Evolutionary conservation across 2,329 filamentous ascomycete genomes (phyloP).

Genomic region (Didymella lethalis): DNA sequence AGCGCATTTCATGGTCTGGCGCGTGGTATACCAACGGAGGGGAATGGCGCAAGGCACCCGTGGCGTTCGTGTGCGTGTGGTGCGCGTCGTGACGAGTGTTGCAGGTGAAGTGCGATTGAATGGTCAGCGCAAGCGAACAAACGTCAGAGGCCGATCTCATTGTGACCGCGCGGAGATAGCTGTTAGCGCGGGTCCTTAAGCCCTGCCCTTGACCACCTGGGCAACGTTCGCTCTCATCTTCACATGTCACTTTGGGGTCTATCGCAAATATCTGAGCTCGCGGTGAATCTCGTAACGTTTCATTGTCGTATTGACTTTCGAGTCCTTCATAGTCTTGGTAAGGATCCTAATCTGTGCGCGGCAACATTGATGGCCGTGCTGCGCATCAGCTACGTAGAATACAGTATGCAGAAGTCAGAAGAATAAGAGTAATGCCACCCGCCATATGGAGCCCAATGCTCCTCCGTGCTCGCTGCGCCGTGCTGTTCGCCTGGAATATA

Average conservation of each 20-base stretch:
- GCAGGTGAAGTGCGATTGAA: constrained; percentile 23
- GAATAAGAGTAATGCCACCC: constrained; percentile 19
- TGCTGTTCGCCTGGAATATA: constrained; percentile 1
- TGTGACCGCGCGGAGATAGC: constrained; percentile 19
- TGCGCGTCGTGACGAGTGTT: constrained; percentile 4
- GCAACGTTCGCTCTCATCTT: background rate
- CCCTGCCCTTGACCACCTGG: no score
- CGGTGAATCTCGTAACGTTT: constrained; percentile 1
- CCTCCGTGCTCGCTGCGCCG: constrained; percentile 7
- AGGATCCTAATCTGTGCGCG: constrained; percentile 2
- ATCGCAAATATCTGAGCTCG: background rate
- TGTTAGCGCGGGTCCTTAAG: no score
- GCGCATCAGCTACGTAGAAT: constrained; percentile 34
- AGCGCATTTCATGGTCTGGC: background rate
- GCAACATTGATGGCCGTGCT: constrained; percentile 21
- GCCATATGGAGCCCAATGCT: background rate
- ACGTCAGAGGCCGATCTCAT: constrained; percentile 24
- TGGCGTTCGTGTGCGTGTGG: background rate
- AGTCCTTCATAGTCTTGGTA: constrained; percentile 11
- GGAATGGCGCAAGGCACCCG: background rate
- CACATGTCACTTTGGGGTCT: background rate
- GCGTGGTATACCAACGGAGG: background rate
- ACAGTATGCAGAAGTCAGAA: constrained; percentile 32
- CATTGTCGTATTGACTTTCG: constrained; percentile 11
- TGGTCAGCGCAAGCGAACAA: constrained; percentile 23